Percentiles rank a stretch among this genome's conserved stretches.
phyloP scores from a whole-genome alignment of 768 basidiomycete species.

The Lactarius hatsudake region DNA sequence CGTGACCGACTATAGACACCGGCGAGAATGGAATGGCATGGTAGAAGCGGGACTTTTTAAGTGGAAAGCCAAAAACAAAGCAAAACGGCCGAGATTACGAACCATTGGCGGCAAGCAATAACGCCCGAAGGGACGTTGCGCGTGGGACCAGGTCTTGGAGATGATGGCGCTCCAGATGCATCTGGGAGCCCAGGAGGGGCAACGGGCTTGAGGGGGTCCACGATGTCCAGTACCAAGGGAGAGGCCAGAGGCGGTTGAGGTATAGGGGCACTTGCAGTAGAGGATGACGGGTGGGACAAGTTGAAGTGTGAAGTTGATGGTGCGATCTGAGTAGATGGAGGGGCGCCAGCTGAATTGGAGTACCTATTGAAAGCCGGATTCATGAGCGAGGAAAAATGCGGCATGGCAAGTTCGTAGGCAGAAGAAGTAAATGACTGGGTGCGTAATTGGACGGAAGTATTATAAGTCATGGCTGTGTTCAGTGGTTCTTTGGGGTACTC shows the following conservation, averaged over 20 bases:
- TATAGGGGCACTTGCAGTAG: slow-evolving; percentile 8
- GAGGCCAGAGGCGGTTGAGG: slow-evolving; percentile 8
- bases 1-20: slow-evolving; percentile 61
- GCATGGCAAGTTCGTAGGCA: slow-evolving; percentile 26
- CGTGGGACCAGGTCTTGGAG: slow-evolving; percentile 35
- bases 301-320: slow-evolving; percentile 23
- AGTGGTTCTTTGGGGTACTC: slow-evolving; percentile 26
- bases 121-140: slow-evolving; percentile 66
- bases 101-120: slow-evolving; percentile 86
- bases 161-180: slow-evolving; percentile 22
- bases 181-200: slow-evolving; percentile 23
- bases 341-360: slow-evolving; percentile 14
- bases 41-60: slow-evolving; percentile 25
- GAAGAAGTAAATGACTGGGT: slow-evolving; percentile 27
- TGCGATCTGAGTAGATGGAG: slow-evolving; percentile 10
- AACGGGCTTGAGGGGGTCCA: slow-evolving; percentile 21
- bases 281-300: slow-evolving; percentile 14
- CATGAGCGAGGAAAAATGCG: slow-evolving; percentile 20
- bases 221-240: slow-evolving; percentile 3
- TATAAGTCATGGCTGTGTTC: slow-evolving; percentile 23
- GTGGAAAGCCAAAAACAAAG: slow-evolving; percentile 28
- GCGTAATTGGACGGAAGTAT: slow-evolving; percentile 23
- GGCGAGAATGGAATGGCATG: slow-evolving; percentile 15
- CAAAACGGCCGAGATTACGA: slow-evolving; percentile 41
- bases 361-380: slow-evolving; percentile 15